Evolutionary conservation across 306 rosid genomes (phyloP), one percentile per base, ranked within the genome.

Genomic region (Quercus berberidifolia): DNA sequence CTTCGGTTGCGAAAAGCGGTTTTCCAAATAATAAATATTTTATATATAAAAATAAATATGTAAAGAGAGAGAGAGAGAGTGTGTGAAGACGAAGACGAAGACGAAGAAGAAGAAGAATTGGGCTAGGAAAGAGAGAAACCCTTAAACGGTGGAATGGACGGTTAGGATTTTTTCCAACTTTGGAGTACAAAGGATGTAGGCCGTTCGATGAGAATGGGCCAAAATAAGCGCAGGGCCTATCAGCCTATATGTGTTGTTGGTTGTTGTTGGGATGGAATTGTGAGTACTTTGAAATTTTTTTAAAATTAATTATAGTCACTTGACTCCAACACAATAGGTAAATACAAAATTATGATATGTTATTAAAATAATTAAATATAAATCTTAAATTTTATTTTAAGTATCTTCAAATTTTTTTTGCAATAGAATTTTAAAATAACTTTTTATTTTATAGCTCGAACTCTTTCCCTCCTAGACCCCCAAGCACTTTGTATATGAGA

Each of bases 91-190:
- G 26, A 3, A 18, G 17, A 19, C 43, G 26, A 3, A 1, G 72
- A 9, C 19, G 76, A 18, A 10, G 58, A 26, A 28, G 76, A 8
- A 31, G 58, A 31, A 33, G 74, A 15, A 18, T 5, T 52, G 9
- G 2, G 2, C 4, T 18, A 11, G 38, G 15, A 55, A 30, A 30
- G 21, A 76, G 58, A 43, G 83, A 74, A 74, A 76, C 55, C 83
- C 85, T 81, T 70, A 46, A 49, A 55, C 26, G 63, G 6, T 1
- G 19, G 19, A 77, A 58, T 68, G 18, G 75, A 81, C 73, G 85
- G 83, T 8, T 55, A 3, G 3, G 49, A 78, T 62, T 63, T 28
- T 62, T 74, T 70, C 83, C 80, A 26, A 51, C 15, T 46, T 69
- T 43, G 20, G 21, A 28, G n/a, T 73, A 55, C 19, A 78, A 69